Evolutionary conservation across 805 yeast species (phyloP).

Genomic region (Metschnikowia lochheadii): DNA sequence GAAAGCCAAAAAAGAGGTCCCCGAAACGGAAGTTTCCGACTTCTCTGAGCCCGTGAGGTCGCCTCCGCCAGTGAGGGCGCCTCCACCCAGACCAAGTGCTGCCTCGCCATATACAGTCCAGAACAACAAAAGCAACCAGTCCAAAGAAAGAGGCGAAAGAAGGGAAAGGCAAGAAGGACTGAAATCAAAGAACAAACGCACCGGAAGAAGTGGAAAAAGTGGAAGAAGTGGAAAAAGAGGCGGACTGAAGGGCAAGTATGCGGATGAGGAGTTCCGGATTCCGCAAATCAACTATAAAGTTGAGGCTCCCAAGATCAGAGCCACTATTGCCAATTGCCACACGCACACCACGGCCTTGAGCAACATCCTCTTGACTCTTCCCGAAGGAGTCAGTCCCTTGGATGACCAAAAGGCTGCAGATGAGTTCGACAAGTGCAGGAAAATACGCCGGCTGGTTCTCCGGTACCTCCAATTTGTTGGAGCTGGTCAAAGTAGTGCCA

Average conservation of each 20-base stretch:
- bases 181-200: no score
- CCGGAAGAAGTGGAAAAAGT: conserved; percentile 4
- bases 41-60: neutral
- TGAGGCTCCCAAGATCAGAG: conserved; percentile 69
- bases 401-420: conserved; percentile 60
- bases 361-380: conserved; percentile 42
- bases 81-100: conserved; percentile 26
- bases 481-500: conserved; percentile 34
- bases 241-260: conserved; percentile 19
- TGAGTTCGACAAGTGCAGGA: conserved; percentile 70
- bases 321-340: conserved; percentile 69
- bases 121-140: neutral
- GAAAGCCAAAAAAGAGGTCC: neutral
- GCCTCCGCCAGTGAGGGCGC: neutral
- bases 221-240: conserved; percentile 5
- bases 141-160: no score
- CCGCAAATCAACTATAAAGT: conserved; percentile 65
- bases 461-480: conserved; percentile 80
- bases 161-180: no score
- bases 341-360: conserved; percentile 66
- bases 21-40: neutral
- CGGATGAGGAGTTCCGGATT: conserved; percentile 52
- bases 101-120: conserved; percentile 20
- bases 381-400: conserved; percentile 52
- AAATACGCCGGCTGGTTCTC: conserved; percentile 71